Conservation (phyloP, 352 stramenopile species). For the Peronospora farinosa region DNA sequence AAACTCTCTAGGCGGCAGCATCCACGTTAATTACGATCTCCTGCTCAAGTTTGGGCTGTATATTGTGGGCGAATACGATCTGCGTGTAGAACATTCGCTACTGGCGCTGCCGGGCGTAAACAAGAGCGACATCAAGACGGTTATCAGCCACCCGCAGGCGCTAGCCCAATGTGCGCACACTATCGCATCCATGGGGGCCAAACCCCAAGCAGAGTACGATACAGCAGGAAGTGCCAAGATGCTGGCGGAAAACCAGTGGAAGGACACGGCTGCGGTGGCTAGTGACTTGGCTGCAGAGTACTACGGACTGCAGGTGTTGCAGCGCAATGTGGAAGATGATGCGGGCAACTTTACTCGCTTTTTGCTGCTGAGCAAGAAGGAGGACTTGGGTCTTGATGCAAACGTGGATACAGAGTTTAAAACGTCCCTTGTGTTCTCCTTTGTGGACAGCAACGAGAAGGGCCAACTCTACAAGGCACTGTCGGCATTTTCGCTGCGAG, state of each 20-base stretch:
- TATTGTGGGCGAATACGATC: conserved; percentile 74
- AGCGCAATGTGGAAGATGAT: conserved; percentile 55
- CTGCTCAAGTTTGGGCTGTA: conserved; percentile 71
- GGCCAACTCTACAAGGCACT: conserved; percentile 66
- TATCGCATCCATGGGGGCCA: conserved; percentile 75
- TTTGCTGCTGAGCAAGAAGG: conserved; percentile 69
- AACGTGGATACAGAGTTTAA: conserved; percentile 62
- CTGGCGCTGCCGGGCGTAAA: conserved; percentile 85
- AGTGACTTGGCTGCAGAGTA: conserved; percentile 92
- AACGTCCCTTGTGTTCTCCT: conserved; percentile 78
- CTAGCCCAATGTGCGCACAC: conserved; percentile 96
- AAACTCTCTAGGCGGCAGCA: conserved; percentile 91
- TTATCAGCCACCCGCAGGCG: conserved; percentile 94
- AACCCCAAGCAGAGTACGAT: conserved; percentile 90
- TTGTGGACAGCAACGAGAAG: conserved; percentile 64
- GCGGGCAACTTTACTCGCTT: conserved; percentile 88
- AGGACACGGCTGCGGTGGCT: conserved; percentile 88
- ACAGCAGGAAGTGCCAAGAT: conserved; percentile 96
- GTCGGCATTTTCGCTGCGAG: conserved; percentile 62
- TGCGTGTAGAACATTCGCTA: conserved; percentile 89
- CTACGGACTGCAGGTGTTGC: conserved; percentile 90
- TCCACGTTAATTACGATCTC: conserved; percentile 95
- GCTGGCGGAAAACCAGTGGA: conserved; percentile 86
- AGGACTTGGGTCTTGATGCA: conserved; percentile 32
- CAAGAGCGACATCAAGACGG: conserved; percentile 89